These are phyloP conservation scores for Fragaria ananassa DNA, from an alignment of 306 rosid species.

Conservation along the genomic window DNA sequence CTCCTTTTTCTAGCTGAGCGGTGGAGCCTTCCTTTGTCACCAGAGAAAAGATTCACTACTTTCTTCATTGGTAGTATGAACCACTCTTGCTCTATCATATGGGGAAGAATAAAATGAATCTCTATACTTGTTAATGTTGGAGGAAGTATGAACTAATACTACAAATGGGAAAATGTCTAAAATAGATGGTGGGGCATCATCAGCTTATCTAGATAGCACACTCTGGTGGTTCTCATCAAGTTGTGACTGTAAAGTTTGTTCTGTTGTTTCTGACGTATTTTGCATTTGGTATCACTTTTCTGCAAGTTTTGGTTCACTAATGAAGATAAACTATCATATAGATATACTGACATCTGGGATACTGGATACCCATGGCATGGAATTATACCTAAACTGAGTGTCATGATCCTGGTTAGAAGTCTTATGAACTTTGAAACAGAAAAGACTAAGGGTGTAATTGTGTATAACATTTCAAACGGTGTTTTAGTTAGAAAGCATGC, in stretches of 20 bases:
- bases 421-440: not conserved
- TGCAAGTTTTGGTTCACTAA: not conserved
- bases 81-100: not conserved
- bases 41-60: not conserved
- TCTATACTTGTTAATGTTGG: not conserved
- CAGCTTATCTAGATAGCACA: not conserved
- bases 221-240: not conserved
- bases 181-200: not conserved
- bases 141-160: not conserved
- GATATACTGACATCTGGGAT: not conserved
- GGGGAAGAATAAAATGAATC: not conserved
- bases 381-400: not conserved
- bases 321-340: not conserved
- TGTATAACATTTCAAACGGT: not conserved
- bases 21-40: not conserved
- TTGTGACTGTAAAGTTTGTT: not conserved
- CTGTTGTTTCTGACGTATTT: not conserved
- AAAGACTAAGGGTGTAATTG: not conserved
- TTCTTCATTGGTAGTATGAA: not conserved
- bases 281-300: not conserved
- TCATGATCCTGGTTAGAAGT: not conserved
- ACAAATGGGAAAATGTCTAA: not conserved
- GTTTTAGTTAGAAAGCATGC: constrained; percentile 1
- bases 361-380: not conserved
- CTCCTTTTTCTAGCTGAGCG: not conserved